Percentiles rank a stretch among this genome's conserved stretches.
Evolutionary conservation across 306 rosid genomes (phyloP).

Genomic region (Delonix regia): DNA sequence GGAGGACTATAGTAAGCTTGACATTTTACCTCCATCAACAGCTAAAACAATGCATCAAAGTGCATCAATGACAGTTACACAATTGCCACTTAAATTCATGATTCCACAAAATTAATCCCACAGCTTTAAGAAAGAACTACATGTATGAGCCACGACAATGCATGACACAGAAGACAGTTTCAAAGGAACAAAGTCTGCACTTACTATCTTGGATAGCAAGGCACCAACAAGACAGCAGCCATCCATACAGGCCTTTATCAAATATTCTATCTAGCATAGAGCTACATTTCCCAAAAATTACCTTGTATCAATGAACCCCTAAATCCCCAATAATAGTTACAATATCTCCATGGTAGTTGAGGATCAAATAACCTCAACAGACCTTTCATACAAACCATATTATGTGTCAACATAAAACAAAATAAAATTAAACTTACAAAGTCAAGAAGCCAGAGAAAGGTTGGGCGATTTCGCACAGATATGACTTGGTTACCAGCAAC

Average conservation of each 20-base stretch:
- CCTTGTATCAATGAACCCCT: not conserved
- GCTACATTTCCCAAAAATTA: not conserved
- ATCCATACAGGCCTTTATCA: conserved; percentile 1
- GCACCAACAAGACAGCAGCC: not conserved
- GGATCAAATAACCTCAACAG: conserved; percentile 24
- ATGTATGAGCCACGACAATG: not conserved
- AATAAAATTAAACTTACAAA: conserved; percentile 55
- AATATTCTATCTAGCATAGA: conserved; percentile 9
- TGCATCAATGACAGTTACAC: not conserved
- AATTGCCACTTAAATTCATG: not conserved
- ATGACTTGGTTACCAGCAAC: conserved; percentile 57
- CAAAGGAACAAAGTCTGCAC: not conserved
- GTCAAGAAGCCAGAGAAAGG: conserved; percentile 65
- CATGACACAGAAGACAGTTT: conserved; percentile 2
- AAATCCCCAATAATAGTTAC: not conserved
- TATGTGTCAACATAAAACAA: not conserved
- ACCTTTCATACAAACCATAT: conserved; percentile 20
- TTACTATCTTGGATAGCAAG: not conserved
- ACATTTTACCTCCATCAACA: conserved; percentile 8
- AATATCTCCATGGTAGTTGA: conserved; percentile 19
- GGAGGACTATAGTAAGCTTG: not conserved
- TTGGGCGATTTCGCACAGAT: conserved; percentile 54
- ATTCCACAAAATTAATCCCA: conserved; percentile 17
- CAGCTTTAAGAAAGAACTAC: conserved; percentile 14
- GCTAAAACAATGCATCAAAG: conserved; percentile 8